These are phyloP conservation scores for Candida boleticola DNA, from an alignment of 805 yeast species.

Conservation along the genomic window DNA sequence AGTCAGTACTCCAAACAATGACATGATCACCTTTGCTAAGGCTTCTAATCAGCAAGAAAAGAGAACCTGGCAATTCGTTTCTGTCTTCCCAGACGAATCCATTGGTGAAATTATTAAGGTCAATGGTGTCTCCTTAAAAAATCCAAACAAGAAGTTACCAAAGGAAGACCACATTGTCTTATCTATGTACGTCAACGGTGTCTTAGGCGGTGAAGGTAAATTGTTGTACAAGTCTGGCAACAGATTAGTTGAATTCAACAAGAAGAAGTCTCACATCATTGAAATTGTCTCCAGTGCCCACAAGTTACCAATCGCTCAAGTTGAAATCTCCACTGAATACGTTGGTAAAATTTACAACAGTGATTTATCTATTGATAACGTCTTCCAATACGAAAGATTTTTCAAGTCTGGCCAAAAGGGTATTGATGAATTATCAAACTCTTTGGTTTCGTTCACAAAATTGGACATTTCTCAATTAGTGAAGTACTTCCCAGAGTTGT, in stretches of 20 bases:
- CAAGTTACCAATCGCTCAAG: slow-evolving; percentile 40
- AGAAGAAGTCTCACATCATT: slow-evolving; percentile 39
- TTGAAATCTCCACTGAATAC: slow-evolving; percentile 60
- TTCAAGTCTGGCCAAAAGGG: slow-evolving; percentile 42
- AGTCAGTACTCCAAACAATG: slow-evolving; percentile 51
- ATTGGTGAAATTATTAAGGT: slow-evolving; percentile 71
- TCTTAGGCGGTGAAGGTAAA: slow-evolving; percentile 56
- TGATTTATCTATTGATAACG: slow-evolving; percentile 51
- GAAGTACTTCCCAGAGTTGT: slow-evolving; percentile 60
- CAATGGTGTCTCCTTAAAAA: slow-evolving; percentile 49
- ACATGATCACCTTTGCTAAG: slow-evolving; percentile 54
- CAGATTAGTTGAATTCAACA: slow-evolving; percentile 46
- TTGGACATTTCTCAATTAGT: slow-evolving; percentile 53
- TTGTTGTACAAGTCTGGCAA: slow-evolving; percentile 49
- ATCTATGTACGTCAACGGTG: slow-evolving; percentile 62
- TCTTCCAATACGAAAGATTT: slow-evolving; percentile 52
- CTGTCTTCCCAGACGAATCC: slow-evolving; percentile 68
- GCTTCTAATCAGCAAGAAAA: slow-evolving; percentile 59
- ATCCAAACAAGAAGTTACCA: slow-evolving; percentile 28
- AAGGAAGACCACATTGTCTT: slow-evolving; percentile 56
- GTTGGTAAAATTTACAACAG: slow-evolving; percentile 67
- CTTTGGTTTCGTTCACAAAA: slow-evolving; percentile 50
- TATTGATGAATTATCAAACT: slow-evolving; percentile 43
- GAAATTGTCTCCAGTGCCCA: slow-evolving; percentile 41
- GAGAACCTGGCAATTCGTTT: slow-evolving; percentile 65